phyloP scores from a whole-genome alignment of 1,284 basidiomycete genomes.

The Chalciporus sp. region DNA sequence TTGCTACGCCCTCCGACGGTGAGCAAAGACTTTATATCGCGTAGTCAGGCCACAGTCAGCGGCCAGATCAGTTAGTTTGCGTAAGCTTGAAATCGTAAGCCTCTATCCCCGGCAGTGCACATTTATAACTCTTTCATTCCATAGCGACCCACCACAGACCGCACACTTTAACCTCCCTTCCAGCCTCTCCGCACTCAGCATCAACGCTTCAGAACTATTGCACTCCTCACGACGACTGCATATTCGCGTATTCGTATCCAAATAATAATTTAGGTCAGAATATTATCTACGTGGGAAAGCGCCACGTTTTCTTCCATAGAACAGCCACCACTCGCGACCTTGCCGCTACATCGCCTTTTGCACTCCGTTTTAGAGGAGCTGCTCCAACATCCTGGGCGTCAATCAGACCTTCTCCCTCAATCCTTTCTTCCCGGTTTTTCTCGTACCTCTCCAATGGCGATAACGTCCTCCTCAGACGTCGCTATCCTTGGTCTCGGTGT shows the following conservation, averaged over 20 bases:
- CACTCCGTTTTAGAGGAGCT: slow-evolving; percentile 1
- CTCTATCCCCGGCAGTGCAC: neutral
- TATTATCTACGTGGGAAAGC: slow-evolving; percentile 30
- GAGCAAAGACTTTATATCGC: too few relatives aligned
- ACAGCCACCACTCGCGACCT: too few relatives aligned
- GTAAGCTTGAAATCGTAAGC: slow-evolving; percentile 1
- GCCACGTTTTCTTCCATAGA: slow-evolving; percentile 23
- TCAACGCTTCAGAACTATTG: neutral
- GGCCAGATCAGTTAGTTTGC: too few relatives aligned
- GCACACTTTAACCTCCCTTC: neutral
- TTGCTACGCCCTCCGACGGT: too few relatives aligned
- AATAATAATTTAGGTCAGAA: slow-evolving; percentile 3
- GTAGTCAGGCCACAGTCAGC: too few relatives aligned
- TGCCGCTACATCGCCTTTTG: slow-evolving; percentile 13
- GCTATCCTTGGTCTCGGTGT: slow-evolving; percentile 71
- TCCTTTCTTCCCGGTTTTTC: neutral
- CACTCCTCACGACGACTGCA: neutral
- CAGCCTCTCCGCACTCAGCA: neutral
- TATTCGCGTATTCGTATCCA: slow-evolving; percentile 3
- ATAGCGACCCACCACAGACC: neutral
- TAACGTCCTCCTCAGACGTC: slow-evolving; percentile 60
- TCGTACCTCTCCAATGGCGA: slow-evolving; percentile 28
- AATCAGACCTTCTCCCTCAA: neutral
- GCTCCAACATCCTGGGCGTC: too few relatives aligned
- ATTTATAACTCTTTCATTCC: neutral